Percentiles rank a stretch among this genome's conserved stretches.
phyloP scores from a whole-genome alignment of 352 stramenopile genomes.

The Phytophthora sojae region DNA sequence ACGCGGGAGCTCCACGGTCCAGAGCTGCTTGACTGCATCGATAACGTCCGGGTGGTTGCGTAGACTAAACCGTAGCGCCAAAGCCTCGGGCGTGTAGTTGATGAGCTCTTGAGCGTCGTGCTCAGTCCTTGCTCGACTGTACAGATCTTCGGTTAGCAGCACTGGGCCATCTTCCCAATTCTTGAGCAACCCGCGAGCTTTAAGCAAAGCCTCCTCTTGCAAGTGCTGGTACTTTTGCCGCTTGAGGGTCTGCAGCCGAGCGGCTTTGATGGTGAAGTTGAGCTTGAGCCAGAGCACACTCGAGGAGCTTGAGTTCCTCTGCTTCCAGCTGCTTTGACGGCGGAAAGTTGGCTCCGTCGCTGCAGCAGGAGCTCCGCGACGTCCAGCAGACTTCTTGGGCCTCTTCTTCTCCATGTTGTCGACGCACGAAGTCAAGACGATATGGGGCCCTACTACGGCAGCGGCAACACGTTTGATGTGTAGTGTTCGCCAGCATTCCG shows the following conservation, averaged over 20 bases:
- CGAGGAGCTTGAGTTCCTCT: constrained; percentile 42
- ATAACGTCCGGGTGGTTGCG: constrained; percentile 62
- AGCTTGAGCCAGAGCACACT: constrained; percentile 76
- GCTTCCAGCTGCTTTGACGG: constrained; percentile 32
- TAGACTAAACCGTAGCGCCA: constrained; percentile 71
- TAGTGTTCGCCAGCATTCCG: constrained; percentile 8
- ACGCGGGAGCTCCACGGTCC: constrained; percentile 61
- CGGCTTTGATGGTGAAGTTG: constrained; percentile 78
- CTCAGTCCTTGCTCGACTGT: constrained; percentile 51
- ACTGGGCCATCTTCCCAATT: constrained; percentile 74
- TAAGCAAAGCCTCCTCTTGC: constrained; percentile 71
- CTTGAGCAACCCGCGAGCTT: constrained; percentile 62
- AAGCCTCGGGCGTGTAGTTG: constrained; percentile 75
- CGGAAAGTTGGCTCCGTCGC: constrained; percentile 14
- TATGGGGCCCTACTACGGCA: neutral
- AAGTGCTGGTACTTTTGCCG: constrained; percentile 78
- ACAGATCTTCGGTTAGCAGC: constrained; percentile 71
- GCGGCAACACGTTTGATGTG: neutral
- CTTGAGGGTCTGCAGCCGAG: constrained; percentile 68
- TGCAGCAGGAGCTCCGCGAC: neutral
- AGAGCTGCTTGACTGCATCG: constrained; percentile 61
- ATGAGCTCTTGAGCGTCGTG: constrained; percentile 61
- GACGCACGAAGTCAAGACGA: neutral
- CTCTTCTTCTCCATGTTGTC: constrained; percentile 19
- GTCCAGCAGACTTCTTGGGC: constrained; percentile 24